Conservation (phyloP, 2,329 filamentous ascomycete genomes). For the Escovopsis sp. region DNA sequence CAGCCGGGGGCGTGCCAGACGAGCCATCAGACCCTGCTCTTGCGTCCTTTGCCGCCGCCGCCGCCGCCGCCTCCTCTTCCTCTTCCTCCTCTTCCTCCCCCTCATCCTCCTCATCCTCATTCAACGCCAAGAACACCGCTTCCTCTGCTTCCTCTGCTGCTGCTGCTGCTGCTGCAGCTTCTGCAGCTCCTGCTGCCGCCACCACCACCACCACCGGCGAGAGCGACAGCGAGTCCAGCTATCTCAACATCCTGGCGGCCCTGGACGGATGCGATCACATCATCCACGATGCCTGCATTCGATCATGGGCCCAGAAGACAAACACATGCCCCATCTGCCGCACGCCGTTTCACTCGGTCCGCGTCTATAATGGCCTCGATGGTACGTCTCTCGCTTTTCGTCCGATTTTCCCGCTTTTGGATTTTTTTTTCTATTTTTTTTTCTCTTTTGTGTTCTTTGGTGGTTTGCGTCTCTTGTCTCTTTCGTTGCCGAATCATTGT, state of each 20-base stretch:
- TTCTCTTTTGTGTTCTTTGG: not conserved
- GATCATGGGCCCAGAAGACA: constrained; percentile 88
- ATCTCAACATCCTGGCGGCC: constrained; percentile 37
- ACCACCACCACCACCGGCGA: constrained; percentile 5
- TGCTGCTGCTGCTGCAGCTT: too few relatives aligned
- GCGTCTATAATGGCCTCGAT: constrained; percentile 66
- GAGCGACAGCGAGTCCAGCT: constrained; percentile 15
- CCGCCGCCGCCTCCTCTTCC: constrained; percentile 10
- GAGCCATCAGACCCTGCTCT: constrained; percentile 7
- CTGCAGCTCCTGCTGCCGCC: constrained; percentile 3
- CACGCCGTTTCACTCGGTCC: constrained; percentile 76
- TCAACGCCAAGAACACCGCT: too few relatives aligned
- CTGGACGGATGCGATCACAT: constrained; percentile 75
- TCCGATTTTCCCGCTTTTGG: constrained; percentile 1
- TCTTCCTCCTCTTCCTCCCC: too few relatives aligned
- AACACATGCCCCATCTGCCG: constrained; percentile 98
- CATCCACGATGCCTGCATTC: constrained; percentile 82
- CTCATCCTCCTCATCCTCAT: too few relatives aligned
- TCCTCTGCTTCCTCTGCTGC: too few relatives aligned
- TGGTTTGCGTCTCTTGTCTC: too few relatives aligned
- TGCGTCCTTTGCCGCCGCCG: constrained; percentile 2
- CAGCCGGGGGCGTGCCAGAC: constrained; percentile 10
- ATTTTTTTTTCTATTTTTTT: not conserved
- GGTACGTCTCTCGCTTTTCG: constrained; percentile 39
- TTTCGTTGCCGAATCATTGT: too few relatives aligned